phyloP scores from a whole-genome alignment of 768 basidiomycete species.

The Tulasnella sp. region DNA sequence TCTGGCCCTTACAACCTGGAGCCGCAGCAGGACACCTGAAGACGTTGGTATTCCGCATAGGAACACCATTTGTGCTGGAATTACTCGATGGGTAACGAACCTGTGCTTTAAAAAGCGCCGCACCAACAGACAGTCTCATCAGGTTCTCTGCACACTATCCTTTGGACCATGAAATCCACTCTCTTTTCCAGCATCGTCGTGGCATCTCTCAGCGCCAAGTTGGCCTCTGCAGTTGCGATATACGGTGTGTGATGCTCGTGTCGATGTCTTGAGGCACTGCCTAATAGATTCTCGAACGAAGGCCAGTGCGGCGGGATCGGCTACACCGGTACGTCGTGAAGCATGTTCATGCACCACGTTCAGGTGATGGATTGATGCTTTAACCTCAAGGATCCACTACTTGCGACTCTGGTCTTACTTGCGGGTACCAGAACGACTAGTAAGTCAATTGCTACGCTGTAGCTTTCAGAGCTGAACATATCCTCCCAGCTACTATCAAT shows the following conservation, averaged over 20 bases:
- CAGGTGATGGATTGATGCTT: not conserved
- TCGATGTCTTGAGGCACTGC: not conserved
- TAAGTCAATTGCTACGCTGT: not conserved
- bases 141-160: not conserved
- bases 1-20: not conserved
- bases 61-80: not conserved
- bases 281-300: not conserved
- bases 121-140: not conserved
- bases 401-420: not conserved
- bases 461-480: not conserved
- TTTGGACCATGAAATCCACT: not conserved
- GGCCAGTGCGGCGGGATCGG: not conserved
- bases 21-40: not conserved
- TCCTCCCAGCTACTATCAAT: not conserved
- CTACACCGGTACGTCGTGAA: not conserved
- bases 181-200: not conserved
- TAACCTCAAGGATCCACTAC: not conserved
- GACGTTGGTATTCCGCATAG: not conserved
- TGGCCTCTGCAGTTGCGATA: not conserved
- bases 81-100: not conserved
- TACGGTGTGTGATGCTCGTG: not conserved
- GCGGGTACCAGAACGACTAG: slow-evolving; percentile 1
- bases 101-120: not conserved
- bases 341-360: not conserved
- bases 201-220: not conserved